Base-by-base conservation (phyloP, 345 rosid genomes). In the Luvunga scandens region DNA sequence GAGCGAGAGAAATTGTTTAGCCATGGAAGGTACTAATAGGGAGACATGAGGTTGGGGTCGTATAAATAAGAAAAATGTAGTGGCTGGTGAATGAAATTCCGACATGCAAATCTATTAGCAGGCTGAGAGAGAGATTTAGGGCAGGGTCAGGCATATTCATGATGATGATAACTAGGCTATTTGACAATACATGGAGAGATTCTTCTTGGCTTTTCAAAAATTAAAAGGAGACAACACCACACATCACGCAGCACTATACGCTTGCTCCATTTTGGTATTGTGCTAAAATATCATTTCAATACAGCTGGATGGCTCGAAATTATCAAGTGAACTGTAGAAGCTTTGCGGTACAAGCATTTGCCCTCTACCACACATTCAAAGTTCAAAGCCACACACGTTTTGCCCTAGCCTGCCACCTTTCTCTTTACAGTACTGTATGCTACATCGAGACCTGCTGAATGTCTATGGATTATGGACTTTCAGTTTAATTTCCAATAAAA, bases 231-330 rank as follows among this genome's bases (percentile, higher is more conserved):
- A 9, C 9, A 73, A 3, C 50, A 45, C 50, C 50, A 13, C 50
- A 45, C 50, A 45, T 45, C 50, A 45, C 5, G 14, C 50, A 13
- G 50, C 50, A 45, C 50, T 10, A 45, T 45, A 45, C 18, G 30
- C 62, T 39, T 14, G 18, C 65, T 1, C n/a, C 12, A 36, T 16
- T 60, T 74, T 73, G 60, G 77, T 45, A 74, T 69, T 39, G 59
- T 62, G 77, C 27, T 28, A 45, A 19, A 60, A 38, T 42, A 73
- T 73, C 77, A 62, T 27, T 62, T 75, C 61, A 63, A 7, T 75
- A 75, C 77, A 75, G 77, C 77, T 75, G 77, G 77, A 75, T 13
- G 77, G 42, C 69, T 63, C n/a, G 6, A 53, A 71, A 28, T 45
- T 10, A 42, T 42, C 55, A 14, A 42, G 57, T 42, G 72, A 25